Conservation (phyloP, 83 land plant species). For the Picea abies region DNA sequence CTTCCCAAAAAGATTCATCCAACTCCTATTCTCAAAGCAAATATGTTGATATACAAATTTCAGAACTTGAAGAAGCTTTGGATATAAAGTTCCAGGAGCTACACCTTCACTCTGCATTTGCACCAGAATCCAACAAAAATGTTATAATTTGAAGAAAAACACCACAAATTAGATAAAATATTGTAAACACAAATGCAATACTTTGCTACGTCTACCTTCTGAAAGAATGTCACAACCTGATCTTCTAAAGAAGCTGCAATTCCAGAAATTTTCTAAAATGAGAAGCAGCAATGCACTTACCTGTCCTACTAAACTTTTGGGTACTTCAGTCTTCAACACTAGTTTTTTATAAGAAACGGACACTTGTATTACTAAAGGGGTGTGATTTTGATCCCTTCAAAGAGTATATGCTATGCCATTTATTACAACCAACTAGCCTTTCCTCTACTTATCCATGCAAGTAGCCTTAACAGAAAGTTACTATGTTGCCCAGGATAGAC, state of each 20-base stretch:
- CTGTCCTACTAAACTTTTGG: background rate
- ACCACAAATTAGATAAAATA: background rate
- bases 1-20: slow-evolving; percentile 74
- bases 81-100: slow-evolving; percentile 45
- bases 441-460: too few relatives aligned
- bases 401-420: too few relatives aligned
- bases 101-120: slow-evolving; percentile 33
- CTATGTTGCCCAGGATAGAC: background rate
- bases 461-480: too few relatives aligned
- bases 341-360: background rate
- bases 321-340: background rate
- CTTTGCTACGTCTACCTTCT: background rate
- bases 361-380: background rate
- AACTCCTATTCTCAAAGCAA: slow-evolving; percentile 50
- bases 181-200: background rate
- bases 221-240: background rate
- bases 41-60: slow-evolving; percentile 53
- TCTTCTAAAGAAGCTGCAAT: background rate
- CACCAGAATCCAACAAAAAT: background rate
- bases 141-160: background rate
- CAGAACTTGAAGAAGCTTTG: slow-evolving; percentile 50
- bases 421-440: too few relatives aligned
- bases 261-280: background rate
- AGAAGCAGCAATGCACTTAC: background rate
- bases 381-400: too few relatives aligned